Evolutionary conservation across 2,329 filamentous ascomycete genomes (phyloP), one percentile per base, ranked within the genome.

Genomic region (Furcasterigmium furcatum): DNA sequence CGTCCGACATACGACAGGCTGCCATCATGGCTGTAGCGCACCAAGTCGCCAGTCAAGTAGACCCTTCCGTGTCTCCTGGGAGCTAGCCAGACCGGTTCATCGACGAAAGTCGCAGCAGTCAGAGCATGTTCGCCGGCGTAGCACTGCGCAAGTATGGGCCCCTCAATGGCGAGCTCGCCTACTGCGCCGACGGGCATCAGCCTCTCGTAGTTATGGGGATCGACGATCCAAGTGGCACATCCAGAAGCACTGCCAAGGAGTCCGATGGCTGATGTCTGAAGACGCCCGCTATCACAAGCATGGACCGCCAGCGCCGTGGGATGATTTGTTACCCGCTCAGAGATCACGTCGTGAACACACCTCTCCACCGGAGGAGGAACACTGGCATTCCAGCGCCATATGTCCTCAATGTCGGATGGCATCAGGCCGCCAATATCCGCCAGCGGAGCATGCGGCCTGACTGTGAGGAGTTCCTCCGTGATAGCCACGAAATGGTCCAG

Each of bases 1-100:
- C 78, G 63, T 25, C 74, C 75, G 29, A 76, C 52, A 42, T 66
- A 73, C 0, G 58, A 49, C 8, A 76, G 56, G 14, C 48, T 51
- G 5, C 68, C 67, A 43, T 73, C 57, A 4, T 48, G 42, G 21
- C 59, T 47, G 20, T 64, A 62, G 12, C 50, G 48, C 8, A 56
- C 64, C 19, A 67, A 51, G 45, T 68, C 65, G 12, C 65, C 65
- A 1, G 65, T 67, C 39, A 58, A 58, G 48, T 66, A 67, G 5
- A 68, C 38, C 27, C 47, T 38, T 9, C 51, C 52, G 2, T 35
- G 32, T 2, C 50, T 42, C 29, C 46, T 41, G 20, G 34, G 18
- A 19, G 18, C 18, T 27, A 27, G 24, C 24, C 24, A 27, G 16
- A 13, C 58, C 55, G 24, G 40, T 21, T 16, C 61, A 58, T 7